phyloP scores from a whole-genome alignment of 2,329 filamentous ascomycete species.

The Eutypella sp. region DNA sequence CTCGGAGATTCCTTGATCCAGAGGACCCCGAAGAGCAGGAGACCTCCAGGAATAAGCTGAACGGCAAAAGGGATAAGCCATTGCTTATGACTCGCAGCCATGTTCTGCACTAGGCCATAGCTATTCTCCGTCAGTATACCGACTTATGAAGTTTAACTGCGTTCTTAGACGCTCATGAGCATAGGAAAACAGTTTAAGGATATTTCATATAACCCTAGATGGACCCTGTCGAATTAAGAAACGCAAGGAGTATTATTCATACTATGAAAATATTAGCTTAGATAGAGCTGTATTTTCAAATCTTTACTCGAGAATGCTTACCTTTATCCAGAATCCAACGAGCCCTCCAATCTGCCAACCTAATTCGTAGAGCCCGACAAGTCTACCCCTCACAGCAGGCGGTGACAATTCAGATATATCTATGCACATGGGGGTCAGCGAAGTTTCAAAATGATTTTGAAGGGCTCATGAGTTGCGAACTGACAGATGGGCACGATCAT shows the following conservation, averaged over 20 bases:
- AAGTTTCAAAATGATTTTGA: not conserved
- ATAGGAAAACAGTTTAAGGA: too few relatives aligned
- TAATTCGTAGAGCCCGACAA: constrained; percentile 64
- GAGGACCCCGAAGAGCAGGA: constrained; percentile 54
- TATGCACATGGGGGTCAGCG: not conserved
- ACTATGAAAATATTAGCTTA: not conserved
- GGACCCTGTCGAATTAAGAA: not conserved
- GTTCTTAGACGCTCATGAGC: too few relatives aligned
- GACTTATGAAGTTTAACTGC: not conserved
- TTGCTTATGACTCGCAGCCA: constrained; percentile 43
- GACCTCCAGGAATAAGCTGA: constrained; percentile 61
- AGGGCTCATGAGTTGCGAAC: not conserved
- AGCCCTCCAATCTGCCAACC: constrained; percentile 60
- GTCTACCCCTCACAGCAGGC: constrained; percentile 57
- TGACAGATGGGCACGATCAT: constrained; percentile 55
- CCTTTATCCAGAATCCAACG: constrained; percentile 56
- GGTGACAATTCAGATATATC: constrained; percentile 56
- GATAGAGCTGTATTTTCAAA: not conserved
- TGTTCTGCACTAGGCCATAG: constrained; percentile 53
- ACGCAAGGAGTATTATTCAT: not conserved
- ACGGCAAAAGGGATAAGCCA: constrained; percentile 64
- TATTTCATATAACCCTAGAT: too few relatives aligned
- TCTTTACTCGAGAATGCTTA: not conserved
- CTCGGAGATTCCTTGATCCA: constrained; percentile 63
- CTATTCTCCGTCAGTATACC: constrained; percentile 28